Conservation (phyloP, 2,329 filamentous ascomycete species). For the Diaporthe vexans region DNA sequence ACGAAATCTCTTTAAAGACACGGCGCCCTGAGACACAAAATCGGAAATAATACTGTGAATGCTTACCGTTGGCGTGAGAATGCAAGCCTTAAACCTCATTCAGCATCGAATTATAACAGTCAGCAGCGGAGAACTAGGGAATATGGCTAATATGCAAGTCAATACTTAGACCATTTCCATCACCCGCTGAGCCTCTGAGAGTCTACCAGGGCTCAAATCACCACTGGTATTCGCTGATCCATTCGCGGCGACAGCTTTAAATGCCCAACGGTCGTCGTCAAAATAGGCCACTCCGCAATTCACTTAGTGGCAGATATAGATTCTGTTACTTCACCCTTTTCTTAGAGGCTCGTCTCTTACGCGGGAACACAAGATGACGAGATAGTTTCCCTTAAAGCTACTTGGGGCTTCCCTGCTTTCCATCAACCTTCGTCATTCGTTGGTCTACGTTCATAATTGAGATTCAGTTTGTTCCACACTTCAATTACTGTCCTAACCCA, state of each 20-base stretch:
- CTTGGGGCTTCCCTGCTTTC: too few species aligned
- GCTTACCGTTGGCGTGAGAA: neutral
- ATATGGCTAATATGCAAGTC: too few species aligned
- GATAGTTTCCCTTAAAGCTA: neutral
- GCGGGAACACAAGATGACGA: neutral
- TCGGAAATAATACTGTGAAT: neutral
- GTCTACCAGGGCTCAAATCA: neutral
- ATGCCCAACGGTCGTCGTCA: neutral
- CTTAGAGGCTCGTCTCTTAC: neutral
- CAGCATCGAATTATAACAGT: neutral
- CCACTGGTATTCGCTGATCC: neutral
- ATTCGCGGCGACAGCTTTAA: neutral
- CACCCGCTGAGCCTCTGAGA: neutral
- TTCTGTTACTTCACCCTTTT: neutral
- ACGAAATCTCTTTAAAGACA: too few species aligned
- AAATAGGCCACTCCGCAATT: neutral
- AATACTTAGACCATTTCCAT: neutral
- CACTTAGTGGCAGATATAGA: neutral
- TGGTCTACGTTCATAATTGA: too few species aligned
- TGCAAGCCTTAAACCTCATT: neutral
- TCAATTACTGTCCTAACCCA: too few species aligned
- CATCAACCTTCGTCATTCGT: too few species aligned
- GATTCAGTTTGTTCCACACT: too few species aligned
- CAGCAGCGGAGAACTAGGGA: too few species aligned
- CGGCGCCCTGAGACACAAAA: neutral